Percentiles rank a stretch among this genome's conserved stretches.
Conservation (phyloP, 768 basidiomycete genomes). For the Podaxis carcinomalis region DNA sequence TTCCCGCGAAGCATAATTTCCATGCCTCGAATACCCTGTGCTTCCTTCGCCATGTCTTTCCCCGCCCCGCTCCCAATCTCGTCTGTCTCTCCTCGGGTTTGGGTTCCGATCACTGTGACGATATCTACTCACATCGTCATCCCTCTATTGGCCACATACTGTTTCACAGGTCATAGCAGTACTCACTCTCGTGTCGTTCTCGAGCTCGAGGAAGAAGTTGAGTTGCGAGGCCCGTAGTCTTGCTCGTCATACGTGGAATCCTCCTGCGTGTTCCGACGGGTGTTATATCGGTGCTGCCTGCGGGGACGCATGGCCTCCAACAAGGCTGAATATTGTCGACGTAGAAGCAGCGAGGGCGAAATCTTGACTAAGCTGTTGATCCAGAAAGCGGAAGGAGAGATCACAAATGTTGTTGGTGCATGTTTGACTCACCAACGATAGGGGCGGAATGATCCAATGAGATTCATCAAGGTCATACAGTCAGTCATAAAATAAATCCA, state of each 20-base stretch:
- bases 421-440: background rate
- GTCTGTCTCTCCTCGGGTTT: background rate
- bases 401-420: background rate
- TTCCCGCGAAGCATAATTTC: background rate
- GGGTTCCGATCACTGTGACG: background rate
- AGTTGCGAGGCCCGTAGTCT: background rate
- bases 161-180: background rate
- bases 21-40: background rate
- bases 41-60: background rate
- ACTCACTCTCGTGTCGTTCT: background rate
- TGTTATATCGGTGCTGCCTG: background rate
- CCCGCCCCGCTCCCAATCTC: background rate
- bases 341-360: background rate
- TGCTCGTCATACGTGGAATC: background rate
- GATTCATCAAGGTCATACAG: too few species aligned
- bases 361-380: conserved; percentile 7
- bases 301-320: conserved; percentile 9
- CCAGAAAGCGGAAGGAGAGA: background rate
- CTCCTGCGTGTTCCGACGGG: background rate
- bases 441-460: background rate
- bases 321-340: background rate
- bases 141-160: background rate
- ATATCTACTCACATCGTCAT: background rate
- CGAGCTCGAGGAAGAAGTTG: background rate
- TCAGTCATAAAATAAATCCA: too few species aligned